phyloP scores from a whole-genome alignment of 2,329 filamentous ascomycete genomes.

The Clathrospora elynae region DNA sequence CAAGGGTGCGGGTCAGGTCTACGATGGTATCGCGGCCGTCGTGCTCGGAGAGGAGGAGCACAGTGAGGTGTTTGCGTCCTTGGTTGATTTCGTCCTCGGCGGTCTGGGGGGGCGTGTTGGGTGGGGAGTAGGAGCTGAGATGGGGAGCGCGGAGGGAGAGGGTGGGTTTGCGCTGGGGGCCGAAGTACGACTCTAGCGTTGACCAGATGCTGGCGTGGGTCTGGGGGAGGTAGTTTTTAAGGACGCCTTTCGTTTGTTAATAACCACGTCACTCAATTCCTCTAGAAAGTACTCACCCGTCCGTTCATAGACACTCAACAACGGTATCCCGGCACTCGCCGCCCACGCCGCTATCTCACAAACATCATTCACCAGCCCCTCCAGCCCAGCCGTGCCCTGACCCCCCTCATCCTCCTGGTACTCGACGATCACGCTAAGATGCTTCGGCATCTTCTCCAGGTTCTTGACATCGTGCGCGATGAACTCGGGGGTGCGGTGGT shows the following conservation, averaged over 20 bases:
- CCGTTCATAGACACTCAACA: constrained; percentile 88
- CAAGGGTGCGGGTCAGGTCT: constrained; percentile 89
- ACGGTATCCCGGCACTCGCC: constrained; percentile 83
- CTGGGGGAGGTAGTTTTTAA: constrained; percentile 88
- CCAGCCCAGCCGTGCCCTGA: constrained; percentile 73
- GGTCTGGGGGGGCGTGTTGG: constrained; percentile 48
- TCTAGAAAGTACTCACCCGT: constrained; percentile 66
- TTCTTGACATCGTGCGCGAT: constrained; percentile 84
- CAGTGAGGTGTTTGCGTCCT: constrained; percentile 54
- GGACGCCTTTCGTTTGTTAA: constrained; percentile 63
- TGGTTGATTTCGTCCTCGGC: constrained; percentile 39
- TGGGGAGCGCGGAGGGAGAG: constrained; percentile 76
- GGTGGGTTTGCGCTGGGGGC: constrained; percentile 66
- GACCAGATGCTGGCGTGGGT: constrained; percentile 78
- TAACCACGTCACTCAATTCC: not conserved
- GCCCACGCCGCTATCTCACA: constrained; percentile 94
- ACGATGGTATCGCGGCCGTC: constrained; percentile 94
- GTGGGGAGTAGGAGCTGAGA: constrained; percentile 62
- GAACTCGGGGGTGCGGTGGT: constrained; percentile 91
- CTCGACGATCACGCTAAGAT: constrained; percentile 84
- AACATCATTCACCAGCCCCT: constrained; percentile 85
- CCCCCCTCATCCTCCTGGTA: constrained; percentile 66
- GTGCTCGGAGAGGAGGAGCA: constrained; percentile 83
- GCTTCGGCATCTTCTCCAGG: constrained; percentile 75
- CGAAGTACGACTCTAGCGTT: constrained; percentile 88